Evolutionary conservation across 2,329 filamentous ascomycete species (phyloP).

Genomic region (Pseudocercospora fijiensis): DNA sequence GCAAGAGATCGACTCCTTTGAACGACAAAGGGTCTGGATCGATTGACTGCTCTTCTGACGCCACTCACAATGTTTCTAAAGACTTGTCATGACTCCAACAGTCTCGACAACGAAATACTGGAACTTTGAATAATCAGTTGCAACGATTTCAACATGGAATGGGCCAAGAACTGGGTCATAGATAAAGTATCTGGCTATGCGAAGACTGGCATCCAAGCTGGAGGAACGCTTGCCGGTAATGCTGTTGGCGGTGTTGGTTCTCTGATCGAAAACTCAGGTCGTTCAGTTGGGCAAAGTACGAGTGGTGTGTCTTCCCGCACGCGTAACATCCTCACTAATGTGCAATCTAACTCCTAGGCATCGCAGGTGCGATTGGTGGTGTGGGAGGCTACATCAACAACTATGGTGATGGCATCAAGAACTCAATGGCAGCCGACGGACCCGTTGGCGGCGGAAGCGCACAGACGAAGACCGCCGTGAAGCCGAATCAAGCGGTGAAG

Average conservation of each 20-base stretch:
- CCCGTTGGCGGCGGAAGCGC: conserved; percentile 22
- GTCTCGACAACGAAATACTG: not conserved
- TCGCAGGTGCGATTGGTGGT: conserved; percentile 37
- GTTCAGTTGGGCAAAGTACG: conserved; percentile 38
- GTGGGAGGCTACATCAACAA: conserved; percentile 39
- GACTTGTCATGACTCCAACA: not conserved
- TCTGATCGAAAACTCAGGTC: conserved; percentile 37
- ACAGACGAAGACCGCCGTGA: conserved; percentile 31
- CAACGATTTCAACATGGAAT: conserved; percentile 23
- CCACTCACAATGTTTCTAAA: no score
- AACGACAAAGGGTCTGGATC: conserved; percentile 8
- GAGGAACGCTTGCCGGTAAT: conserved; percentile 41
- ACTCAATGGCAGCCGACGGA: conserved; percentile 36
- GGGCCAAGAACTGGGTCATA: conserved; percentile 35
- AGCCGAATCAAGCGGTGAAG: conserved; percentile 23
- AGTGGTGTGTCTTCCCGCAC: conserved; percentile 21
- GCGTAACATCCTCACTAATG: conserved; percentile 21
- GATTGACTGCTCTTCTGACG: conserved; percentile 7
- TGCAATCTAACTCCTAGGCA: conserved; percentile 31
- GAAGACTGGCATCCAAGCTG: conserved; percentile 38
- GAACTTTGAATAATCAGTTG: not conserved
- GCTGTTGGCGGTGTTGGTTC: conserved; percentile 39
- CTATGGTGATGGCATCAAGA: conserved; percentile 37
- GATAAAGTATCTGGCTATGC: conserved; percentile 37
- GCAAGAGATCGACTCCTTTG: conserved; percentile 2